These are phyloP conservation scores for Pseudomonodictys pantanalensis DNA, from an alignment of 495 filamentous ascomycete genomes.

Conservation along the genomic window DNA sequence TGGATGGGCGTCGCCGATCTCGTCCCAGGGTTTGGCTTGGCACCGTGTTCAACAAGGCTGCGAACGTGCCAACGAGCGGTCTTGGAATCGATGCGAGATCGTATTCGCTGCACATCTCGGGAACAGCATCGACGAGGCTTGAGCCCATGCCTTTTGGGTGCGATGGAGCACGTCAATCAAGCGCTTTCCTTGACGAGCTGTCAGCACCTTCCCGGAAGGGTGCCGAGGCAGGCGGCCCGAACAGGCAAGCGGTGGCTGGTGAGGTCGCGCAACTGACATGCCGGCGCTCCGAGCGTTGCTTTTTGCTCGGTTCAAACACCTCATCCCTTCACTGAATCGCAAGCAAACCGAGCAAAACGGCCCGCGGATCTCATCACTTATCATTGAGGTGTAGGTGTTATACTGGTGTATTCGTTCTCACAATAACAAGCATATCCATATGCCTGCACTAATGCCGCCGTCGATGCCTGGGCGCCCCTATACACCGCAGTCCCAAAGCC, in stretches of 20 bases:
- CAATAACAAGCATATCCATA: background rate
- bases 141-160: too few species aligned
- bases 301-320: background rate
- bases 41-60: background rate
- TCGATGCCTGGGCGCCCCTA: too few species aligned
- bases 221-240: background rate
- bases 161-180: too few species aligned
- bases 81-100: background rate
- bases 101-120: background rate
- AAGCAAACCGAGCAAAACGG: background rate
- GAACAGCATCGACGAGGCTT: too few species aligned
- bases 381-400: background rate
- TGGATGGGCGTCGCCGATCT: constrained; percentile 5
- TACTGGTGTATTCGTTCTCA: background rate
- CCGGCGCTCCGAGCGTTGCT: background rate
- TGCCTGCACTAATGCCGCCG: too few species aligned
- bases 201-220: background rate
- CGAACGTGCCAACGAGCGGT: background rate
- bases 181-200: too few species aligned
- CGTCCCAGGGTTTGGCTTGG: constrained; percentile 14
- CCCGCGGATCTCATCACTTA: background rate
- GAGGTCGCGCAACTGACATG: background rate
- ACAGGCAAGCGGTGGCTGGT: background rate
- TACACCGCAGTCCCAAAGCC: constrained; percentile 31
- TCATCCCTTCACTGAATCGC: background rate